phyloP scores from a whole-genome alignment of 331 rosid genomes.

The Arachis monticola region DNA sequence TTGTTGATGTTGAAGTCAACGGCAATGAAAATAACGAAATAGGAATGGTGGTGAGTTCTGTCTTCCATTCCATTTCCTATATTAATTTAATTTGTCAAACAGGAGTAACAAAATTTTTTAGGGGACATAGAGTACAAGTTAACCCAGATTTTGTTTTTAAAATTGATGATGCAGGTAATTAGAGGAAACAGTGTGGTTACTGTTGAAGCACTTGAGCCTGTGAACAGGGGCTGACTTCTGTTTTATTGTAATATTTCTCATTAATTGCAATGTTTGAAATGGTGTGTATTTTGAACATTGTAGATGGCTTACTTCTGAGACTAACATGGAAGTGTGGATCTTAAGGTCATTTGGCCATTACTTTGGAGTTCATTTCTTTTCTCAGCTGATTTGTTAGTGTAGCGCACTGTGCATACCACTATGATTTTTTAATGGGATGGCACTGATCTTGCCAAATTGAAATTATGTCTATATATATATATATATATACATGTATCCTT shows the following conservation, averaged over 20 bases:
- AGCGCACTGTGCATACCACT: not conserved
- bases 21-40: slow-evolving; percentile 88
- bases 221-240: slow-evolving; percentile 54
- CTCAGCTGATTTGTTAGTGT: not conserved
- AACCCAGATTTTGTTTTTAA: not conserved
- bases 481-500: not conserved
- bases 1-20: slow-evolving; percentile 87
- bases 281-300: slow-evolving; percentile 26
- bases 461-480: slow-evolving; percentile 10
- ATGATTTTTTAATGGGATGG: not conserved
- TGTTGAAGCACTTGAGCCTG: slow-evolving; percentile 98
- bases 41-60: slow-evolving; percentile 92
- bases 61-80: not conserved
- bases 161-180: slow-evolving; percentile 67
- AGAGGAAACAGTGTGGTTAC: slow-evolving; percentile 98
- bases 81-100: not conserved
- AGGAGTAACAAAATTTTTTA: not conserved
- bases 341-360: slow-evolving; percentile 11
- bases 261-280: not conserved
- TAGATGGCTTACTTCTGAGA: slow-evolving; percentile 9
- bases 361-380: not conserved
- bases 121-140: too few species aligned
- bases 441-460: slow-evolving; percentile 12
- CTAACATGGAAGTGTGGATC: slow-evolving; percentile 40
- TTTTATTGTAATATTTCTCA: slow-evolving; percentile 6